Base-by-base conservation (phyloP, 768 basidiomycete species). In the Macrolepiota dolichaula region DNA sequence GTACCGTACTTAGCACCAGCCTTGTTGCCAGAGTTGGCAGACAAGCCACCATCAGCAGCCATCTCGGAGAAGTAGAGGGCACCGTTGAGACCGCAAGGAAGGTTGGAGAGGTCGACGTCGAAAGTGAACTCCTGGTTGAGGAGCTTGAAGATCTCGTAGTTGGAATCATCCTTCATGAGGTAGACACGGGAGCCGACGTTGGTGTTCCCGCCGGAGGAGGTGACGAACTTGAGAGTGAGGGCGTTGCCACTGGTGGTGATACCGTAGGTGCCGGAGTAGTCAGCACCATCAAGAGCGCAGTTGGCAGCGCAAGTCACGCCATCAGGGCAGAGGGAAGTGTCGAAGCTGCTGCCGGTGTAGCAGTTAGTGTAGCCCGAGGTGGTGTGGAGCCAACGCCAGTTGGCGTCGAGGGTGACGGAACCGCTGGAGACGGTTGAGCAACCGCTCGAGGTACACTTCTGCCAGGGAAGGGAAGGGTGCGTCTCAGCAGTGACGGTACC, bases 321-420 rank as follows among this genome's bases (percentile, higher is more conserved):
- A 67, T 77, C 72, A 32, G 78, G 72, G 70, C 79, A 81, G 49
- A 79, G 63, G 42, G 78, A 68, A 3, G 73, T 64, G 42, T 68
- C 62, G 63, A 65, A 68, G 40, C 62, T 63, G 62, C 63, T 68
- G 22, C 65, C 67, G 53, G 77, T 80, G 64, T 70, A 71, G 62
- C 70, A 71, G 59, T 71, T 71, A 61, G 65, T 69, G 47, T 62
- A 66, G 49, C 67, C 64, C 29, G 52, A 37, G 51, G 65, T 70
- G 59, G 52, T 63, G 64, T 76, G 74, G 22, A 74, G 61, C 76
- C 76, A 79, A 51, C 79, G 77, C 79, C 79, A 79, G 72, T 79
- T 79, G 54, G 75, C 53, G 66, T 79, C 79, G 68, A 80, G 73
- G 19, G 74, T 75, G 62, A 80, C 71, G 13, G 15, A n/a, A 13